A percentile compares a stretch with the other conserved stretches of the same genome.
Evolutionary conservation across 2,329 filamentous ascomycete species (phyloP).

Genomic region (Dactylellina drechsleri): DNA sequence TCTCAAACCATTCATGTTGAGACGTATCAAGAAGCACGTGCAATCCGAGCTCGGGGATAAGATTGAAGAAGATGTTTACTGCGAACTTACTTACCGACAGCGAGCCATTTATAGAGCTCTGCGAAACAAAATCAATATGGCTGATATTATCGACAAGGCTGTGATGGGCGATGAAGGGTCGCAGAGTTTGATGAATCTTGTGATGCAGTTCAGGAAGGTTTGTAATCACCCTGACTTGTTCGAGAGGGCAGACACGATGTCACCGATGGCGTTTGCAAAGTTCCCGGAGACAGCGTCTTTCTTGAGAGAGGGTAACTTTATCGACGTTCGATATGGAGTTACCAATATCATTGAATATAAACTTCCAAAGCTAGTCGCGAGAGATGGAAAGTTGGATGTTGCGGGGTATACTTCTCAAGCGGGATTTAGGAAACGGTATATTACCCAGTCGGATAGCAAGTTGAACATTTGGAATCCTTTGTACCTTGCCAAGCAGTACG

Average conservation of each 20-base stretch:
- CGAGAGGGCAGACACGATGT: slow-evolving; percentile 89
- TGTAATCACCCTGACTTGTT: slow-evolving; percentile 99
- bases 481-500: slow-evolving; percentile 73
- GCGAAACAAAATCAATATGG: slow-evolving; percentile 96
- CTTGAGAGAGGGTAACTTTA: slow-evolving; percentile 82
- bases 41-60: slow-evolving; percentile 99
- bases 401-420: slow-evolving; percentile 78
- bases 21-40: slow-evolving; percentile 99
- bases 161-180: slow-evolving; percentile 93
- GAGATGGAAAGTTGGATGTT: slow-evolving; percentile 79
- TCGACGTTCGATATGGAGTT: slow-evolving; percentile 86
- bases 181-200: slow-evolving; percentile 96
- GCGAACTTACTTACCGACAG: slow-evolving; percentile 94
- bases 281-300: slow-evolving; percentile 97
- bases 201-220: slow-evolving; percentile 99
- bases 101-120: slow-evolving; percentile 91
- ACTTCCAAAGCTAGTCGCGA: slow-evolving; percentile 82
- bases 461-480: slow-evolving; percentile 92
- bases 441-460: slow-evolving; percentile 71
- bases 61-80: slow-evolving; percentile 96
- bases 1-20: slow-evolving; percentile 98
- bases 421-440: slow-evolving; percentile 81
- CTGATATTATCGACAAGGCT: slow-evolving; percentile 97
- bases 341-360: slow-evolving; percentile 86
- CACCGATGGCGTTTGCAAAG: slow-evolving; percentile 82